phyloP scores from a whole-genome alignment of 1,284 basidiomycete genomes.

The Ustilago nuda region DNA sequence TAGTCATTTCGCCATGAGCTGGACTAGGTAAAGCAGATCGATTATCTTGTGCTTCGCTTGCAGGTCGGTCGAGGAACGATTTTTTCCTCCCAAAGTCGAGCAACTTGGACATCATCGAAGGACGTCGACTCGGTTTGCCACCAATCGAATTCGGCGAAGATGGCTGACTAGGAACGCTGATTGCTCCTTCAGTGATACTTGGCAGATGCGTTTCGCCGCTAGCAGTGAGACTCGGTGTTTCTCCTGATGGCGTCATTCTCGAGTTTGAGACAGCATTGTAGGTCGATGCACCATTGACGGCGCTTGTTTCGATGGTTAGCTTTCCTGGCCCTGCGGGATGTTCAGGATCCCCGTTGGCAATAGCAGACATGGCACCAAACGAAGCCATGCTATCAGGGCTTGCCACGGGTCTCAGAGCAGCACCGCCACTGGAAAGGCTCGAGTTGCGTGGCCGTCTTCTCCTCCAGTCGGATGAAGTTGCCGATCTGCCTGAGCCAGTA shows the following conservation, averaged over 20 bases:
- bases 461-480: constrained; percentile 33
- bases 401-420: constrained; percentile 16
- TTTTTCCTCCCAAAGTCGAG: constrained; percentile 45
- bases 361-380: constrained; percentile 20
- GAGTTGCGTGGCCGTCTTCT: constrained; percentile 27
- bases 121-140: constrained; percentile 26
- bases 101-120: constrained; percentile 49
- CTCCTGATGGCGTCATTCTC: constrained; percentile 7
- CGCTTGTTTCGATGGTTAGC: constrained; percentile 14
- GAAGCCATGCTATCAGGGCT: constrained; percentile 38
- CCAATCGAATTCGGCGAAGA: constrained; percentile 9
- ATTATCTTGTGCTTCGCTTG: constrained; percentile 18
- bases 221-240: constrained; percentile 10
- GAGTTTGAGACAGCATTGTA: not conserved
- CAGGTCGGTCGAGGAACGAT: constrained; percentile 38
- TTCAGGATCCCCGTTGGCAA: constrained; percentile 20
- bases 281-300: not conserved
- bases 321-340: constrained; percentile 17
- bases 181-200: constrained; percentile 36
- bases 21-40: constrained; percentile 16
- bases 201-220: constrained; percentile 21
- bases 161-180: constrained; percentile 21
- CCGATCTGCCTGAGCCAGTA: constrained; percentile 27
- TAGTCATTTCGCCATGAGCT: constrained; percentile 17
- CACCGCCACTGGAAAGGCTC: constrained; percentile 27